Conservation (phyloP, 1,284 basidiomycete species). For the Pseudozyma flocculosa region DNA sequence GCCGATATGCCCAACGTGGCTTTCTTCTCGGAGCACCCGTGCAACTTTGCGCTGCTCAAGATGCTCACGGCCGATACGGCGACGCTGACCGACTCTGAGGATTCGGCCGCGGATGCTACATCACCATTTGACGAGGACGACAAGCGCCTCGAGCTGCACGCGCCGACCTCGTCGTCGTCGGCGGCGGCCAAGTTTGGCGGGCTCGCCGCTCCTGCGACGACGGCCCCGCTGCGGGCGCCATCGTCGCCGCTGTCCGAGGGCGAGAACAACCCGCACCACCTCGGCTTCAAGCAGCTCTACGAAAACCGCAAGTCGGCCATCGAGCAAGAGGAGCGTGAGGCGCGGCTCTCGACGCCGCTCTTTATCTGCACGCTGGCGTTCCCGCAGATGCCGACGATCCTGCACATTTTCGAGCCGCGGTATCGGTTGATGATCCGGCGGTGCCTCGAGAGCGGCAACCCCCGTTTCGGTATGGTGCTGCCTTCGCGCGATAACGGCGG, state of each 20-base stretch:
- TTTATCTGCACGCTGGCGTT: slow-evolving; percentile 87
- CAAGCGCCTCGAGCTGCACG: slow-evolving; percentile 1
- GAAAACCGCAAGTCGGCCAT: slow-evolving; percentile 66
- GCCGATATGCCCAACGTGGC: slow-evolving; percentile 71
- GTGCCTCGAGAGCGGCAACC: slow-evolving; percentile 73
- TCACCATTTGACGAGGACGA: slow-evolving; percentile 12
- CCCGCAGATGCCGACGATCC: slow-evolving; percentile 80
- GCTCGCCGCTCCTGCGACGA: neutral
- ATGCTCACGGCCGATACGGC: slow-evolving; percentile 36
- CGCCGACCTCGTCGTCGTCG: neutral
- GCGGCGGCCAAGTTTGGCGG: neutral
- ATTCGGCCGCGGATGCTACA: no score
- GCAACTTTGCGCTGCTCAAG: slow-evolving; percentile 33
- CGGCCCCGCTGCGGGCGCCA: no score
- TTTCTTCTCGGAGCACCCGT: slow-evolving; percentile 72
- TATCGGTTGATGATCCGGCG: slow-evolving; percentile 91
- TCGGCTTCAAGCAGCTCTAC: slow-evolving; percentile 52
- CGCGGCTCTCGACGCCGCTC: slow-evolving; percentile 80
- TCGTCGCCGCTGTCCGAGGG: neutral
- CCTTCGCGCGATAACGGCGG: slow-evolving; percentile 62
- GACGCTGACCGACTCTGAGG: slow-evolving; percentile 10
- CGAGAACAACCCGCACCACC: slow-evolving; percentile 15
- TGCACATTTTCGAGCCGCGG: slow-evolving; percentile 89
- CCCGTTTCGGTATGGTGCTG: slow-evolving; percentile 86
- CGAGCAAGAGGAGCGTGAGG: slow-evolving; percentile 73